Conservation (phyloP, 331 rosid species). For the Erythrophleum ivorense region DNA sequence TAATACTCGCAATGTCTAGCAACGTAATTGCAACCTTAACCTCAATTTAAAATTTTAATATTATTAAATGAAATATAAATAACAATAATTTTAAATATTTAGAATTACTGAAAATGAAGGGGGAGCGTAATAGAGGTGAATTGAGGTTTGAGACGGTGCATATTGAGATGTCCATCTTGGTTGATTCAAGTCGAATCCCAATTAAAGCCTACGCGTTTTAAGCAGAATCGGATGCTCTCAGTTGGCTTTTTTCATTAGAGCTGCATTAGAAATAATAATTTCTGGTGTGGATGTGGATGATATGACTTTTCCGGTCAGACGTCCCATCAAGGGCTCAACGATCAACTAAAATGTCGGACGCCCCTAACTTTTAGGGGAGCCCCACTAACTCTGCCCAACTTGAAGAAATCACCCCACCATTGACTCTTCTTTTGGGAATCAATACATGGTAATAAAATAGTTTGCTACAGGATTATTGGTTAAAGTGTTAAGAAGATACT, state of each 20-base stretch:
- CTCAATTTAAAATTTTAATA: too few relatives aligned
- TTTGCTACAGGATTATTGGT: not conserved
- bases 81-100: too few relatives aligned
- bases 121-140: too few relatives aligned
- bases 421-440: too few relatives aligned
- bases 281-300: slow-evolving; percentile 12
- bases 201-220: slow-evolving; percentile 42
- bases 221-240: not conserved
- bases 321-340: slow-evolving; percentile 40
- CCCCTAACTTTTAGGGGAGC: not conserved
- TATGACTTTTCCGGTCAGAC: slow-evolving; percentile 32
- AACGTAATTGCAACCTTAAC: too few relatives aligned
- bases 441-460: too few relatives aligned
- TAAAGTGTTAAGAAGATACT: not conserved
- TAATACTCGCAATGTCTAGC: too few relatives aligned
- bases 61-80: too few relatives aligned
- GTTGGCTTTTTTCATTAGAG: slow-evolving; percentile 7
- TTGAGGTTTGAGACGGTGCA: too few relatives aligned
- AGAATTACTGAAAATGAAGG: too few relatives aligned
- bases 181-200: not conserved
- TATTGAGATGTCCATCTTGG: not conserved
- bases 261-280: slow-evolving; percentile 22
- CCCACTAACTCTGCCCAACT: not conserved
- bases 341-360: not conserved
- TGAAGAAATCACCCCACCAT: not conserved